Base-by-base conservation (phyloP, 805 yeast species). In the Barnettozyma populi region DNA sequence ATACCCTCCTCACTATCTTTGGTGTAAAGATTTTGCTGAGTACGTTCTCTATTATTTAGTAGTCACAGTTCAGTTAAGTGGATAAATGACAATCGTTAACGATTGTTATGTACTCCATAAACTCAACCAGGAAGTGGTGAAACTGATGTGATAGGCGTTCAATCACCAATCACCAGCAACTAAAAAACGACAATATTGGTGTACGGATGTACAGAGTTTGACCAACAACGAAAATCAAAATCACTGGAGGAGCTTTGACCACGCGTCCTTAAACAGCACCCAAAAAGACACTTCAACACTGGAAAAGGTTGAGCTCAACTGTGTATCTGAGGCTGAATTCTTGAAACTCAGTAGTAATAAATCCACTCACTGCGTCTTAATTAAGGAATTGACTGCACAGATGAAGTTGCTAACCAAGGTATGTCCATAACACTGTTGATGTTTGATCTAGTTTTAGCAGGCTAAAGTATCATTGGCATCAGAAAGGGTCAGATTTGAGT, bases 341-440 rank as follows among this genome's bases (percentile, higher is more conserved):
- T 35, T 29, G 32, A 29, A 8, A 13, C 21, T 35, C 14, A 4
- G 11, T 7, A 19, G 27, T 16, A 19, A 21, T 16, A 7, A 9
- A 18, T 14, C 14, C 37, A 10, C 20, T 10, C 18, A 4, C 20
- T 41, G 25, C 19, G 9, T 21, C 18, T 31, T 19, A 14, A 29
- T 31, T 20, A 24, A 41, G 36, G 35, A 42, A 42, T 32, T 23
- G 29, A 21, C 47, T 31, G 54, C 44, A 19, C 13, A 32, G 67
- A 86, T 86, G 95, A 86, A 86, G 83, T 83, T 86, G 90, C 75
- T 82, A 60, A 82, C 88, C 36, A 82, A 82, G 74, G 82, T 77
- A 68, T 29, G 80, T 66, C 36, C 19, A 32, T 8, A 23, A 16
- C 23, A 34, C 5, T 35, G 37, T 16, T 19, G 14, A 19, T 35